Evolutionary conservation across 352 stramenopile genomes (phyloP).

Genomic region (Phytopythium delawarense): DNA sequence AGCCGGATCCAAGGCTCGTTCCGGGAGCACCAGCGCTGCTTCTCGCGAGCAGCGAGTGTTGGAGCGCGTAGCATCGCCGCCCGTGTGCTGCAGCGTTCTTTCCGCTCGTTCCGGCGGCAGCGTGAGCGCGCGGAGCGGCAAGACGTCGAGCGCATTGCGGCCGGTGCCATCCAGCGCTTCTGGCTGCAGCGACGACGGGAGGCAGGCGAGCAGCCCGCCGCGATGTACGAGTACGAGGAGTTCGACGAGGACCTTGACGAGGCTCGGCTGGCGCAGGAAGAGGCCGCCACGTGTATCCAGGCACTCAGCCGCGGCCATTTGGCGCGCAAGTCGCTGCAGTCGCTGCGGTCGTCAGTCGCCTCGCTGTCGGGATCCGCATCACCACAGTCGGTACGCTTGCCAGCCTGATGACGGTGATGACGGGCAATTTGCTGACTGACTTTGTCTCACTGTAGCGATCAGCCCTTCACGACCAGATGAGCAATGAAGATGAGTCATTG

Average conservation of each 20-base stretch:
- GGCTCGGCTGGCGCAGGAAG: constrained; percentile 25
- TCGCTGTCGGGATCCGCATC: constrained; percentile 7
- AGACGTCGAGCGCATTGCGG: constrained; percentile 53
- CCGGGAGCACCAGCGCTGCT: constrained; percentile 17
- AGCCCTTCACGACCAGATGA: not conserved
- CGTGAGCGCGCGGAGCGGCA: constrained; percentile 19
- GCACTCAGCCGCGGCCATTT: constrained; percentile 54
- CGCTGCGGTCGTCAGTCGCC: constrained; percentile 26
- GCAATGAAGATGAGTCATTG: not conserved
- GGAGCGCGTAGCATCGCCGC: constrained; percentile 49
- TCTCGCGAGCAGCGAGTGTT: constrained; percentile 7
- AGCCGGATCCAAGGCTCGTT: constrained; percentile 45
- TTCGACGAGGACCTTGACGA: constrained; percentile 1
- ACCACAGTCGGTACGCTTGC: not conserved
- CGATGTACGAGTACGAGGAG: not conserved
- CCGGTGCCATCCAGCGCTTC: constrained; percentile 41
- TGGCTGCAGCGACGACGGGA: constrained; percentile 21
- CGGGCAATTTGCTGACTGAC: not conserved
- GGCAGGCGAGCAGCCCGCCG: not conserved
- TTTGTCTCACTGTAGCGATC: not conserved
- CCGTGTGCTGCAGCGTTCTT: constrained; percentile 42
- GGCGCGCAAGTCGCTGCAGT: constrained; percentile 41
- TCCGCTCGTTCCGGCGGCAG: constrained; percentile 18
- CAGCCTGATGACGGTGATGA: not conserved
- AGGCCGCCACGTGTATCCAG: constrained; percentile 72